Percentiles rank a stretch among this genome's conserved stretches.
Evolutionary conservation across 2,329 filamentous ascomycete species (phyloP).

Genomic region (Nemania bipapillata): DNA sequence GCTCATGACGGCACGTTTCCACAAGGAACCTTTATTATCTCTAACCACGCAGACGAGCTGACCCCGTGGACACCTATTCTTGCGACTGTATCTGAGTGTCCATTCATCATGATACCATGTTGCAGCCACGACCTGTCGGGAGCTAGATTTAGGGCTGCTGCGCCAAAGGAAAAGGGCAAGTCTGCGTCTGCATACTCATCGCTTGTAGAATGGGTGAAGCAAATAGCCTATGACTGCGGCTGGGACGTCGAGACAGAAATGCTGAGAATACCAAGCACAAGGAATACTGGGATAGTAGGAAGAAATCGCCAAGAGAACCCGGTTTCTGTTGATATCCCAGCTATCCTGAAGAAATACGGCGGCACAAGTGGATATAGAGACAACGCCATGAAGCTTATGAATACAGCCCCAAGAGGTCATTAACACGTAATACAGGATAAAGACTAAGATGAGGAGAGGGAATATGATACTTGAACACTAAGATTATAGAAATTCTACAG

Average conservation of each 20-base stretch:
- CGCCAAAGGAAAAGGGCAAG: conserved; percentile 62
- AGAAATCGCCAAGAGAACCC: conserved; percentile 56
- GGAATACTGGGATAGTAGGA: conserved; percentile 85
- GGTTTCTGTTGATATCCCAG: conserved; percentile 55
- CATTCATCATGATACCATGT: conserved; percentile 94
- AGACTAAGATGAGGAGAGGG: not conserved
- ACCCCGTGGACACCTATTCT: conserved; percentile 96
- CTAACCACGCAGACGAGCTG: conserved; percentile 95
- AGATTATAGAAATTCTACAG: not conserved
- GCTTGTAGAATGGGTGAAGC: conserved; percentile 80
- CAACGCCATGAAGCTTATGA: conserved; percentile 71
- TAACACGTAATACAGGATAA: conserved; percentile 39
- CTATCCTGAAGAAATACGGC: conserved; percentile 63
- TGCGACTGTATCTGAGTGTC: conserved; percentile 76
- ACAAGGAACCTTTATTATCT: conserved; percentile 86
- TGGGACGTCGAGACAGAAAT: conserved; percentile 84
- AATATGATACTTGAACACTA: not conserved
- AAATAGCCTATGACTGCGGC: conserved; percentile 76
- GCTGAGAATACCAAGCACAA: conserved; percentile 88
- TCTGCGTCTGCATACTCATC: conserved; percentile 80
- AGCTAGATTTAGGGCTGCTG: conserved; percentile 73
- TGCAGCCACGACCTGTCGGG: conserved; percentile 90
- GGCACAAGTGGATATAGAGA: conserved; percentile 68
- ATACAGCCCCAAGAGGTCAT: conserved; percentile 57
- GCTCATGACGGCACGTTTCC: conserved; percentile 74